Evolutionary conservation across 306 rosid genomes (phyloP).

Genomic region (Pyrus bretschneideri): DNA sequence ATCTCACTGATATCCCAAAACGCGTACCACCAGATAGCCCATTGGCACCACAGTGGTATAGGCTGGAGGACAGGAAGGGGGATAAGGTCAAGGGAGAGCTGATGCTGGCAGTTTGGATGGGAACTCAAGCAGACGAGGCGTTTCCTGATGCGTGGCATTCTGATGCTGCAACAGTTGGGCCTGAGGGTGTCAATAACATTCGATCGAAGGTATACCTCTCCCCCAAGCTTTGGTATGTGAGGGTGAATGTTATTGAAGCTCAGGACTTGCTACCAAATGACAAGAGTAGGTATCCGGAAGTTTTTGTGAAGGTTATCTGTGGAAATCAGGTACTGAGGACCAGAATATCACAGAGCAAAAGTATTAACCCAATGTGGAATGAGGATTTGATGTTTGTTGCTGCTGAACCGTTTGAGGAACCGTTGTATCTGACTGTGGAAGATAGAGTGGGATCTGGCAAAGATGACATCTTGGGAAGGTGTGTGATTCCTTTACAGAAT

Average conservation of each 20-base stretch:
- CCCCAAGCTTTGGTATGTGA: conserved; percentile 88
- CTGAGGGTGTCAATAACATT: conserved; percentile 57
- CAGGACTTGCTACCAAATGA: conserved; percentile 69
- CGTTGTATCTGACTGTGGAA: conserved; percentile 62
- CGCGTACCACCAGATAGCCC: conserved; percentile 89
- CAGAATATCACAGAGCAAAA: conserved; percentile 52
- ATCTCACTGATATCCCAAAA: conserved; percentile 65
- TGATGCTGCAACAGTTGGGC: conserved; percentile 74
- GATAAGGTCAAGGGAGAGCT: conserved; percentile 67
- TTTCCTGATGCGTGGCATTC: conserved; percentile 95
- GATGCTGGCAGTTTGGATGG: conserved; percentile 97
- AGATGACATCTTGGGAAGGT: conserved; percentile 75
- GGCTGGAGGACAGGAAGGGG: conserved; percentile 61
- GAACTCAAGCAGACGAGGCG: conserved; percentile 96
- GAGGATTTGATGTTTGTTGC: conserved; percentile 78
- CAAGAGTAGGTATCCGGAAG: conserved; percentile 73
- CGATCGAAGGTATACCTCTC: conserved; percentile 81
- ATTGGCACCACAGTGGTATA: conserved; percentile 89
- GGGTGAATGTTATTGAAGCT: conserved; percentile 87
- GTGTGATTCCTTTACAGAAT: conserved; percentile 59
- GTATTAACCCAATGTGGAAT: conserved; percentile 75
- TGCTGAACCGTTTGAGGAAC: conserved; percentile 88
- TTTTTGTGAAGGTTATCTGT: conserved; percentile 48
- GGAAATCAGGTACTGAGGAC: conserved; percentile 66
- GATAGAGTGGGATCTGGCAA: conserved; percentile 62